Conservation (phyloP, 176 grass and related monocot species). For the Eragrostis nindensis region DNA sequence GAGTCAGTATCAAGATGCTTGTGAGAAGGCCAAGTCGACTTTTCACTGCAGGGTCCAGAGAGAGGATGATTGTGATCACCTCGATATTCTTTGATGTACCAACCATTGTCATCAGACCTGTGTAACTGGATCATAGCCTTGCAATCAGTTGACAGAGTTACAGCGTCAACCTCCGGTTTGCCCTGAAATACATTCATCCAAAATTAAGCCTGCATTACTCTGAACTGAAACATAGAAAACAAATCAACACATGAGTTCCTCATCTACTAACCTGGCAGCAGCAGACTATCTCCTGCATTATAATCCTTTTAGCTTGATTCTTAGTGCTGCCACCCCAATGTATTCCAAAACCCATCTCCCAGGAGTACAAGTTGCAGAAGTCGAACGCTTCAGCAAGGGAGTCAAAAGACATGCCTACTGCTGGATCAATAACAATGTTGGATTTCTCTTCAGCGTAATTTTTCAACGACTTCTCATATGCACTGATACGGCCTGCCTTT, state of each 20-base stretch:
- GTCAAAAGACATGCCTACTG: not conserved
- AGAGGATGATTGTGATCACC: conserved; percentile 21
- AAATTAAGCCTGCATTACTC: not conserved
- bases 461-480: conserved; percentile 8
- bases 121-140: conserved; percentile 18
- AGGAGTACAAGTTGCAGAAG: conserved; percentile 25
- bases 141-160: not conserved
- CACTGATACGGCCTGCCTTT: not conserved
- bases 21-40: conserved; percentile 32
- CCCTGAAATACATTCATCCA: not conserved
- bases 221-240: not conserved
- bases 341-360: conserved; percentile 31
- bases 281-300: conserved; percentile 5
- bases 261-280: not conserved
- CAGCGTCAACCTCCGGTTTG: not conserved
- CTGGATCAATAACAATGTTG: not conserved
- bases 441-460: not conserved
- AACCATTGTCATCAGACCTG: conserved; percentile 4
- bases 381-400: conserved; percentile 7
- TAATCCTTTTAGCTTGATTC: not conserved
- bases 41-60: conserved; percentile 22
- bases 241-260: not conserved
- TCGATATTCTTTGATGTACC: not conserved
- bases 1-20: not conserved
- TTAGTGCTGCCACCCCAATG: not conserved